Evolutionary conservation across 2,329 filamentous ascomycete species (phyloP).

Genomic region (Ophiocordyceps camponoti-floridani): DNA sequence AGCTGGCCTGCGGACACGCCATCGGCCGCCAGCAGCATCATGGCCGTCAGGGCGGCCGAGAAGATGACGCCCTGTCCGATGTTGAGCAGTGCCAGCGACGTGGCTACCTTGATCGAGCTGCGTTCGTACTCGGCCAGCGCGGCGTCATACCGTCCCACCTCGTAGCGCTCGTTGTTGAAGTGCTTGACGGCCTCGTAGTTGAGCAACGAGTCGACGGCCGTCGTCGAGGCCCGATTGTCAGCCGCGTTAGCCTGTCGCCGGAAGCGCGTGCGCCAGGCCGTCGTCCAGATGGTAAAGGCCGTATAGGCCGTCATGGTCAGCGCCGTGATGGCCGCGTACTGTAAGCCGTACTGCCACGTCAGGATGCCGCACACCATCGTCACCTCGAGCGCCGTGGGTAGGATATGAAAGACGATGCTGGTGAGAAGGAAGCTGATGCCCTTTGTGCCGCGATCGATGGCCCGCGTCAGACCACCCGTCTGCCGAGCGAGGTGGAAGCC

Average conservation of each 20-base stretch:
- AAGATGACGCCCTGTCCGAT: constrained; percentile 95
- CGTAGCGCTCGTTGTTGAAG: constrained; percentile 97
- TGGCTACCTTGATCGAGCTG: constrained; percentile 92
- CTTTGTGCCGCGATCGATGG: constrained; percentile 93
- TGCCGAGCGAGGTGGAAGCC: constrained; percentile 90
- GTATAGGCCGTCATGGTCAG: constrained; percentile 87
- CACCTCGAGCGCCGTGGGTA: constrained; percentile 88
- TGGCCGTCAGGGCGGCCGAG: constrained; percentile 76
- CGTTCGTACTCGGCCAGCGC: constrained; percentile 76
- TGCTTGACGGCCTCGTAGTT: constrained; percentile 99
- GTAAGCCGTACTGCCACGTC: constrained; percentile 84
- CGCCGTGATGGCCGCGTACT: constrained; percentile 82
- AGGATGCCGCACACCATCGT: constrained; percentile 89
- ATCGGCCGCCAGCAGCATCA: constrained; percentile 95
- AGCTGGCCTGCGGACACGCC: constrained; percentile 68
- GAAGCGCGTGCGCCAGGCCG: constrained; percentile 94
- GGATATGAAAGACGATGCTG: constrained; percentile 95
- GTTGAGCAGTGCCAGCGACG: constrained; percentile 83
- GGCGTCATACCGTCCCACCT: constrained; percentile 77
- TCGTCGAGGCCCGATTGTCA: constrained; percentile 87
- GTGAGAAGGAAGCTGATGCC: constrained; percentile 94
- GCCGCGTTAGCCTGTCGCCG: constrained; percentile 87
- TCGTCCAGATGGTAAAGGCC: constrained; percentile 93
- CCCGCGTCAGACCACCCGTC: constrained; percentile 82
- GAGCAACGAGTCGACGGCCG: constrained; percentile 90